Percentiles rank a stretch among this genome's conserved stretches.
Conservation (phyloP, 2,329 filamentous ascomycete genomes). For the Thielaviopsis punctulata region DNA sequence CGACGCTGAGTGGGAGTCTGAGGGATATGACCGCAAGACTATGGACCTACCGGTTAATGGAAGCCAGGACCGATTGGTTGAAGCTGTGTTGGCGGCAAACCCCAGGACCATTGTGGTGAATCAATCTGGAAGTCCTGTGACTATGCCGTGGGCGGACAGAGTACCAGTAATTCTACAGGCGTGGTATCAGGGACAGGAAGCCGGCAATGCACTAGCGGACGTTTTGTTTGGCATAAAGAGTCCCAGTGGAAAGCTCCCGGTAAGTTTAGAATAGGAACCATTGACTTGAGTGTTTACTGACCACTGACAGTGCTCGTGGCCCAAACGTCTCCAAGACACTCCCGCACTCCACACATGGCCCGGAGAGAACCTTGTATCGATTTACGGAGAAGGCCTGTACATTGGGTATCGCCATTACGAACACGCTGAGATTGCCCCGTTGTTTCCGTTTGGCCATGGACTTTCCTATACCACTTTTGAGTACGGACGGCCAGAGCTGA, state of each 20-base stretch:
- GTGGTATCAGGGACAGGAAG: conserved; percentile 60
- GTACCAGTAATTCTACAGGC: conserved; percentile 53
- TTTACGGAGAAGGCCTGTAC: conserved; percentile 57
- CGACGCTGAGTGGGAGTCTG: conserved; percentile 60
- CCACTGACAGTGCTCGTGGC: conserved; percentile 41
- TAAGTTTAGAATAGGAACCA: conserved; percentile 19
- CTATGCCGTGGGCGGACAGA: conserved; percentile 50
- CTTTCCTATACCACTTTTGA: conserved; percentile 56
- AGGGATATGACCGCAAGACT: conserved; percentile 58
- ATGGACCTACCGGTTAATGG: conserved; percentile 48
- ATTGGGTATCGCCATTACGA: conserved; percentile 62
- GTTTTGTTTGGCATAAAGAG: conserved; percentile 46
- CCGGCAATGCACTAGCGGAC: conserved; percentile 51
- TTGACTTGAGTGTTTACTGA: conserved; percentile 3
- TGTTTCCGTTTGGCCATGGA: conserved; percentile 60
- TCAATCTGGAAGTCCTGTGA: conserved; percentile 50
- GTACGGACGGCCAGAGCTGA: conserved; percentile 40
- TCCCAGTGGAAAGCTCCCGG: conserved; percentile 51
- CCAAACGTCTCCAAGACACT: conserved; percentile 43
- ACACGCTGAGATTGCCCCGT: conserved; percentile 35
- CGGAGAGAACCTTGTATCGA: conserved; percentile 47
- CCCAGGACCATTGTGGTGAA: conserved; percentile 50
- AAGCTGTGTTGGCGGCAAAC: conserved; percentile 44
- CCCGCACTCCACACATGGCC: conserved; percentile 59
- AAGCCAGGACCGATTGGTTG: conserved; percentile 44